Conservation (phyloP, 148 eudicot genomes). For the Dysphania ambrosioides region DNA sequence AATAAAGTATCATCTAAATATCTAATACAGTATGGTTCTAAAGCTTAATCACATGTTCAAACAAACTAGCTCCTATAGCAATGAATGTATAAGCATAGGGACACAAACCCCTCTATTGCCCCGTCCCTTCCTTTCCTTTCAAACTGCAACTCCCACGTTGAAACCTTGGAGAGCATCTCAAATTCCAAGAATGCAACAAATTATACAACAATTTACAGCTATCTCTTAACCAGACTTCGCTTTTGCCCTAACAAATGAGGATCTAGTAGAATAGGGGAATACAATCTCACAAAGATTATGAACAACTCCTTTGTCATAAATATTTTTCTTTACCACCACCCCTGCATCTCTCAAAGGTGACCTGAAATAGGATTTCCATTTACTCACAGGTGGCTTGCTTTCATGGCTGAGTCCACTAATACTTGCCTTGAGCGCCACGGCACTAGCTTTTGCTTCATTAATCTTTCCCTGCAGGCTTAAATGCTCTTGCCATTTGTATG, state of each 20-base stretch:
- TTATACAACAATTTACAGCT: not conserved
- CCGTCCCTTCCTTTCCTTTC: not conserved
- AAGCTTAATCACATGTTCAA: not conserved
- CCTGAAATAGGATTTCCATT: slow-evolving; percentile 76
- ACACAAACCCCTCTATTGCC: not conserved
- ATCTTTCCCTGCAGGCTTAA: slow-evolving; percentile 60
- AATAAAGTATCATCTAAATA: slow-evolving; percentile 3
- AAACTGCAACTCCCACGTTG: not conserved
- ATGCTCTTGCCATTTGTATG: slow-evolving; percentile 90
- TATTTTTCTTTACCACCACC: slow-evolving; percentile 47
- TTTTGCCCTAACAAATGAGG: slow-evolving; percentile 46
- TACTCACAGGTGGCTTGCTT: slow-evolving; percentile 54
- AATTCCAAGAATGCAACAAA: not conserved
- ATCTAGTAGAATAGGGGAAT: slow-evolving; percentile 67
- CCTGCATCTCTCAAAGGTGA: slow-evolving; percentile 55
- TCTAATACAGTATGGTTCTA: not conserved
- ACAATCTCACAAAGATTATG: slow-evolving; percentile 62
- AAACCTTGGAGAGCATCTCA: slow-evolving; percentile 9
- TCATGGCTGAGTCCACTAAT: slow-evolving; percentile 47
- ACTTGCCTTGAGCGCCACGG: slow-evolving; percentile 63
- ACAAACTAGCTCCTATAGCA: not conserved
- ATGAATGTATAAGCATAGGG: slow-evolving; percentile 1
- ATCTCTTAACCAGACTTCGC: slow-evolving; percentile 46
- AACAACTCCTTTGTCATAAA: slow-evolving; percentile 63
- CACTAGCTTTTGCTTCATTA: slow-evolving; percentile 75